phyloP scores from a whole-genome alignment of 176 grass and related monocot genomes.

The Stipa capillata region DNA sequence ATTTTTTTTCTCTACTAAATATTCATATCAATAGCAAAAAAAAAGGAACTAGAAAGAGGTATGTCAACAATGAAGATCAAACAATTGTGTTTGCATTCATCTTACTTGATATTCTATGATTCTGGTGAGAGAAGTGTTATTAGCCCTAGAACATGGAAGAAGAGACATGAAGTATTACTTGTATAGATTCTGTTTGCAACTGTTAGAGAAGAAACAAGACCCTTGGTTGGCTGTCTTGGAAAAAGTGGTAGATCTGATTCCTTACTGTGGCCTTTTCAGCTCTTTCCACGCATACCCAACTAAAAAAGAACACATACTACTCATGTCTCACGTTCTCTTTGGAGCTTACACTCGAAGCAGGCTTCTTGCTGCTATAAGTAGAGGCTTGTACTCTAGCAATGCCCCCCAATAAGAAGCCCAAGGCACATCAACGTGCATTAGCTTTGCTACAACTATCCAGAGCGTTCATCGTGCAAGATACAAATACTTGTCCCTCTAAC shows the following conservation, averaged over 20 bases:
- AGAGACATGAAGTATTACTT: background rate
- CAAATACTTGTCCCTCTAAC: background rate
- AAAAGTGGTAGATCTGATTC: constrained; percentile 9
- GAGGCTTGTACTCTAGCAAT: constrained; percentile 22
- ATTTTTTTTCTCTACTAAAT: background rate
- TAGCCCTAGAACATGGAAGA: constrained; percentile 6
- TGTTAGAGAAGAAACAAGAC: constrained; percentile 21
- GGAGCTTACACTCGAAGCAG: constrained; percentile 12
- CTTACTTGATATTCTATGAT: background rate
- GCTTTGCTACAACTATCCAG: constrained; percentile 1
- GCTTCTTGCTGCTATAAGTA: constrained; percentile 43
- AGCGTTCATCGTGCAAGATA: constrained; percentile 25
- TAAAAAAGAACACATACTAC: constrained; percentile 20
- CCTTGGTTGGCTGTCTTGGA: constrained; percentile 4
- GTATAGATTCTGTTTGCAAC: constrained; percentile 4
- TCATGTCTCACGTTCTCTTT: constrained; percentile 21
- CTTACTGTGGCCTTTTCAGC: constrained; percentile 22
- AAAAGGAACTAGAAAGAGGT: background rate
- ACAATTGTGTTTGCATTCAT: background rate
- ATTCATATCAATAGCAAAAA: background rate
- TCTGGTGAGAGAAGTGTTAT: background rate
- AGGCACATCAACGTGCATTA: background rate
- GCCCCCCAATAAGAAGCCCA: constrained; percentile 33
- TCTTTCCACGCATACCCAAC: constrained; percentile 23
- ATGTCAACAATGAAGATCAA: background rate